Evolutionary conservation across 2,329 filamentous ascomycete species (phyloP), one percentile per base, ranked within the genome.

Genomic region (Fusarium pseudonygamai): DNA sequence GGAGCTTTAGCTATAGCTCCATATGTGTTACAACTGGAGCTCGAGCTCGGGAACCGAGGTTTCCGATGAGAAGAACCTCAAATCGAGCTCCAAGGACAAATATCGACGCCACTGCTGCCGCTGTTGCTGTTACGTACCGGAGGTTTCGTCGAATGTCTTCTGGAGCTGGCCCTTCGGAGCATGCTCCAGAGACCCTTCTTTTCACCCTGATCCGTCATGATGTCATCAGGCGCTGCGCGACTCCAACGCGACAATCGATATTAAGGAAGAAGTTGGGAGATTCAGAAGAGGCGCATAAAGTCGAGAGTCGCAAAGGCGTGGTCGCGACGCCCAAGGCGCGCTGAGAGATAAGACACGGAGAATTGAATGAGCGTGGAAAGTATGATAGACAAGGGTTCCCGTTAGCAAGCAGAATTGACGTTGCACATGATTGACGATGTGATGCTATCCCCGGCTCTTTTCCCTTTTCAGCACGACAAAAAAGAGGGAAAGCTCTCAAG

Each of bases 141-240:
- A 62, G 73, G 60, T 67, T 70, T 75, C 49, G 66, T 65, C 26
- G 73, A 74, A 18, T 66, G 56, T 50, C 69, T 77, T 49, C 71
- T 71, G 60, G 82, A 81, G 78, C 84, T 87, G 68, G 83, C 83
- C 69, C 82, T 85, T 71, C 87, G 85, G 73, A 90, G 83, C 62
- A 90, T 80, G 67, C 83, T 82, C 84, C 84, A 86, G 69, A 88
- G 85, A 55, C 84, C 81, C 74, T 83, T 85, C 80, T 85, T 78
- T 45, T 79, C 78, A 52, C 73, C 73, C 58, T 78, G 77, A 58
- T 81, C 80, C 58, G 81, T 78, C 81, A 82, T 82, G 72, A 74
- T 78, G 72, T 69, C 74, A 75, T 78, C 34, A 50, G 65, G 56
- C 52, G 58, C 49, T 59, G 64, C 67, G 49, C 46, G 60, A 72